Base-by-base conservation (phyloP, 441 rosid species). In the Adansonia grandidieri region DNA sequence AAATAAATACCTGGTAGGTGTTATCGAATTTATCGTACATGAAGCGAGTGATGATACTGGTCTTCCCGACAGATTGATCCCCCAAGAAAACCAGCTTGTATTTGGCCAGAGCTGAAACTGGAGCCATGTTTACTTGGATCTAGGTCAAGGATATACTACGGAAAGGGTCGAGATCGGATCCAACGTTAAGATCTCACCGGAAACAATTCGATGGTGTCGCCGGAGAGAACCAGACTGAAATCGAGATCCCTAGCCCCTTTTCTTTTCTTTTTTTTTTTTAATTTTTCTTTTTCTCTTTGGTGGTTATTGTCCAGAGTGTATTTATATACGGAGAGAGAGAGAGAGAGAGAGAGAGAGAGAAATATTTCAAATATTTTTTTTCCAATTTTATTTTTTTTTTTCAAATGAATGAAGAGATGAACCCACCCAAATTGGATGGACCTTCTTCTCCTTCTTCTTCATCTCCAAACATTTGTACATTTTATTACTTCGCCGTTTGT, bases 21-120 rank as follows among this genome's bases (percentile, higher is more conserved):
- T 88, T 93, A 79, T 93, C 98, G 87, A 93, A 93, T 85, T 93
- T 93, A 73, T 93, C 98, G 80, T 93, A 93, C 98, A 93, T 93
- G 92, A 93, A 93, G 61, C 98, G 93, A 77, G 98, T 93, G 78
- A 93, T 93, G 85, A 93, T 92, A 81, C 98, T 93, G 48, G 97
- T 93, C 79, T 93, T 93, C 42, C 97, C 97, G 4, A 93, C 95
- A 37, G 98, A 93, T 80, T 93, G 97, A 82, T 93, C 97, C 69
- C 97, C 98, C 65, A 93, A 77, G 79, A 93, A 93, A 44, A 93
- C 98, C 54, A 93, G 88, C 86, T 93, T 93, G 91, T 93, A 93
- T 86, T 93, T 93, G 44, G 98, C 93, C 9, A 93, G 91, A 61
- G 98, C 93, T 14, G 98, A 93, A 13, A 93, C 98, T 15, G 98